phyloP scores from a whole-genome alignment of 2,329 filamentous ascomycete species.

The Thyridium curvatum region DNA sequence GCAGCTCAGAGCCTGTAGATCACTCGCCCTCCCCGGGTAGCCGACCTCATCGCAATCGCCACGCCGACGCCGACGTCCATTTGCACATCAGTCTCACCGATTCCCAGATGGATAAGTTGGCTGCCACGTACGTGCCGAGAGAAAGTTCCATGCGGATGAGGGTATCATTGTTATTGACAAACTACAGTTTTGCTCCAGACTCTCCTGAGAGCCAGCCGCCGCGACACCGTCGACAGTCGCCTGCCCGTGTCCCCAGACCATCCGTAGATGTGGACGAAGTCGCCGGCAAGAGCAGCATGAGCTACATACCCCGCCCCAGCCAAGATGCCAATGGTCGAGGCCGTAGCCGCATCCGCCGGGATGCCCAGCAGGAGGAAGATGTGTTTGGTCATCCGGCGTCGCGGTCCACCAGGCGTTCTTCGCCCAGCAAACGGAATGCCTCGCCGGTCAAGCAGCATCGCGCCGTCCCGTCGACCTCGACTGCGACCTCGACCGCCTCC shows the following conservation, averaged over 20 bases:
- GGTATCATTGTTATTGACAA: constrained; percentile 8
- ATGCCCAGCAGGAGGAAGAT: no score
- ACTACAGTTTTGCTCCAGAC: neutral
- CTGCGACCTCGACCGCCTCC: no score
- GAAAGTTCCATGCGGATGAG: neutral
- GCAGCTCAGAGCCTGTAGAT: neutral
- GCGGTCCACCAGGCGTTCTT: no score
- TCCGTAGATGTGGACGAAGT: neutral
- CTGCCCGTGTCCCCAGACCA: neutral
- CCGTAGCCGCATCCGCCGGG: no score
- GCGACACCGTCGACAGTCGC: neutral
- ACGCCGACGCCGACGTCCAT: constrained; percentile 30
- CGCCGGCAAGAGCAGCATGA: neutral
- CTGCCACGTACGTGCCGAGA: constrained; percentile 31
- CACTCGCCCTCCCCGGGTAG: constrained; percentile 26
- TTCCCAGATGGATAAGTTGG: constrained; percentile 39
- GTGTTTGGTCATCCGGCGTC: no score
- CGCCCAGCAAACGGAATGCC: no score
- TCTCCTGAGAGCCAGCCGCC: neutral
- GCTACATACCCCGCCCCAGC: no score
- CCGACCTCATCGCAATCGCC: constrained; percentile 6
- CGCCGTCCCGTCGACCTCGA: no score
- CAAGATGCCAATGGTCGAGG: no score
- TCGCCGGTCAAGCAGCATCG: no score
- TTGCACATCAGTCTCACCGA: constrained; percentile 43